Base-by-base conservation (phyloP, 495 filamentous ascomycete genomes). In the Podospora comata region DNA sequence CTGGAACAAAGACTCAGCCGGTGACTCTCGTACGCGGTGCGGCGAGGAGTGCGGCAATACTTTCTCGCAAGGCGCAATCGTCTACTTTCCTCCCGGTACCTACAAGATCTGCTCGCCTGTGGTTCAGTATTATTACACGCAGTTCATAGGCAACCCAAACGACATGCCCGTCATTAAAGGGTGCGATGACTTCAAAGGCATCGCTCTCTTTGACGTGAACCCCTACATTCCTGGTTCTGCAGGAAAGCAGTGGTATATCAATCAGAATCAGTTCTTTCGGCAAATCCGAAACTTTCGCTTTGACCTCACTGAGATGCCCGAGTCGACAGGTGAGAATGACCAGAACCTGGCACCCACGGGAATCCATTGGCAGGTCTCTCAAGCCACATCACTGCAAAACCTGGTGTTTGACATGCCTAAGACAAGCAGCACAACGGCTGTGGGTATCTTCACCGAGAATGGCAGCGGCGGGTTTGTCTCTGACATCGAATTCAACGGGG, bases 301-400 rank as follows among this genome's bases (percentile, higher is more conserved):
- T 75, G 94, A 97, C 76, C 79, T 92, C 32, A 92, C 87, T 53
- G 84, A 80, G 15, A 85, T 48, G 39, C 39, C 39, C 13, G 39
- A 48, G 13, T 9, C 0, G 39, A 48, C 39, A 1, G 32, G 5
- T 16, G 39, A 48, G 5, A 2, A 48, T 48, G 39, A 48, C 39
- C 90, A n/a, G 15, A 11, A 2, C 28, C 19, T 39, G 39, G 58
- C 5, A 44, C 34, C 7, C 23, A 67, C 28, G 30, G 92, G 90
- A 78, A 92, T 98, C 65, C 94, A 97, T 77, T 97, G 93, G 92
- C 94, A 97, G 75, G 93, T 97, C 1, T 91, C 91, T 57, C 95
- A 98, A 75, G 94, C 94, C 2, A 96, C 94, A 91, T 87, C 68
- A 77, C 96, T 61, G 90, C 94, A 75, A 97, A 97, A 75, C 86